A percentile compares a stretch with the other conserved stretches of the same genome.
These are phyloP conservation scores for Carex littledalei DNA, from an alignment of 176 grass and related monocot genomes.

Conservation along the genomic window DNA sequence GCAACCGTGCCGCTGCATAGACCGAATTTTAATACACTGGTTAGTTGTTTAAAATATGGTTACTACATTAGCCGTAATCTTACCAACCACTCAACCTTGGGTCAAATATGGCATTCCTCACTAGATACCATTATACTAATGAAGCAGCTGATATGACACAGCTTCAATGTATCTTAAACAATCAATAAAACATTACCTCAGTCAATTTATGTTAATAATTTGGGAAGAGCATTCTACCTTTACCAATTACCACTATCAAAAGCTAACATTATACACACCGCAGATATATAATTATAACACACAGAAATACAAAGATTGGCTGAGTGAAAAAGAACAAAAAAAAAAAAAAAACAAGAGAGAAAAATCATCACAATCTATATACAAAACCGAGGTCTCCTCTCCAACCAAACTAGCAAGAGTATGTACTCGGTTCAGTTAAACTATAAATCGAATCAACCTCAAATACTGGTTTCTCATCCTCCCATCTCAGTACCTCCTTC, in stretches of 20 bases:
- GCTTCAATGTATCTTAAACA: not conserved
- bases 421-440: slow-evolving; percentile 60
- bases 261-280: slow-evolving; percentile 8
- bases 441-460: slow-evolving; percentile 57
- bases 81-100: too few relatives aligned
- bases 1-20: too few relatives aligned
- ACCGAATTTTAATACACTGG: too few relatives aligned
- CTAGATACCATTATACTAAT: not conserved
- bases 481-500: slow-evolving; percentile 81
- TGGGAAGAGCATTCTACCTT: not conserved
- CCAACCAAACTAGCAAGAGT: slow-evolving; percentile 31
- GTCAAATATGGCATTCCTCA: not conserved
- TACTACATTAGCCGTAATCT: too few relatives aligned
- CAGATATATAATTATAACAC: slow-evolving; percentile 20
- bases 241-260: slow-evolving; percentile 5
- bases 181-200: not conserved
- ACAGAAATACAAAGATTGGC: not conserved
- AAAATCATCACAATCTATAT: not conserved
- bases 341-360: not conserved
- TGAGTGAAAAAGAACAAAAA: too few relatives aligned
- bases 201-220: not conserved
- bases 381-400: not conserved
- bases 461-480: slow-evolving; percentile 56
- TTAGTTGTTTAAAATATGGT: too few relatives aligned
- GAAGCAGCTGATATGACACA: not conserved